Percentiles rank a stretch among this genome's conserved stretches.
Conservation (phyloP, 805 yeast species). For the Candida germanica region DNA sequence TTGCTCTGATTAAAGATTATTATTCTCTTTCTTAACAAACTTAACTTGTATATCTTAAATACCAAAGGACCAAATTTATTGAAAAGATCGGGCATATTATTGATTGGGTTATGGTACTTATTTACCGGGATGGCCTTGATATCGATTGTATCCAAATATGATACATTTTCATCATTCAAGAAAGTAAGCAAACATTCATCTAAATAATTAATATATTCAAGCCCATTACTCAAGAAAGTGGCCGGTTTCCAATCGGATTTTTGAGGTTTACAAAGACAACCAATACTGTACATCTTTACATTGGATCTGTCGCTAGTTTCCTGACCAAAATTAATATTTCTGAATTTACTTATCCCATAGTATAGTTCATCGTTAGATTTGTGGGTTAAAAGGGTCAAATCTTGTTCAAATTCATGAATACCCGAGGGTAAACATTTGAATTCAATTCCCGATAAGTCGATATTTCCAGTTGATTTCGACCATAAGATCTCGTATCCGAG, state of each 20-base stretch:
- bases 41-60: constrained; percentile 62
- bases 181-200: constrained; percentile 24
- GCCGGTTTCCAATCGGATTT: constrained; percentile 32
- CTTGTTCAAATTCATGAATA: constrained; percentile 31
- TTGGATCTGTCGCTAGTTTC: constrained; percentile 18
- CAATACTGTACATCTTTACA: constrained; percentile 39
- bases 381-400: constrained; percentile 32
- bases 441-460: constrained; percentile 33
- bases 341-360: constrained; percentile 36
- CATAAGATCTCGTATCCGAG: constrained; percentile 38
- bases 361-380: constrained; percentile 18
- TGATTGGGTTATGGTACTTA: constrained; percentile 11
- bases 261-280: constrained; percentile 33
- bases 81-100: constrained; percentile 42
- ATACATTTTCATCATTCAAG: constrained; percentile 13
- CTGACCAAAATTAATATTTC: constrained; percentile 8
- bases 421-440: constrained; percentile 41
- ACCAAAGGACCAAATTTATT: constrained; percentile 60
- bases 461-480: constrained; percentile 20
- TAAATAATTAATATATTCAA: constrained; percentile 33
- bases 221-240: constrained; percentile 33
- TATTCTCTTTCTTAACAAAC: constrained; percentile 55
- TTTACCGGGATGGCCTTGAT: constrained; percentile 7
- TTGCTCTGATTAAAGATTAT: constrained; percentile 40
- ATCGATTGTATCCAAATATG: constrained; percentile 18